Evolutionary conservation across 2,329 filamentous ascomycete species (phyloP).

Genomic region (Fusarium mundagurra): DNA sequence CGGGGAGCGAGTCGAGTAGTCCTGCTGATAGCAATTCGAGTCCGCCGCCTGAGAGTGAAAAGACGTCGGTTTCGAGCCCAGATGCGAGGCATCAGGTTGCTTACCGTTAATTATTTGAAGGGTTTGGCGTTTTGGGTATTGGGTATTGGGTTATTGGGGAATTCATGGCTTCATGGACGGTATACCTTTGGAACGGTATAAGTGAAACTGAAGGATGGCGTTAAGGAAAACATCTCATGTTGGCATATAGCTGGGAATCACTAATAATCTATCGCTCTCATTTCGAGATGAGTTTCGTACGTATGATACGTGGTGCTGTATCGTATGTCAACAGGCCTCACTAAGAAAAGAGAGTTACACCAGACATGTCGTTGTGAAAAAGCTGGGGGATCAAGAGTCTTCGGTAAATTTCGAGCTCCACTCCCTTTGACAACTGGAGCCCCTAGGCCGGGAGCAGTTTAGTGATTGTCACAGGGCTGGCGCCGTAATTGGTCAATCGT

Average conservation of each 20-base stretch:
- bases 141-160: not conserved
- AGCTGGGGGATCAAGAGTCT: slow-evolving; percentile 21
- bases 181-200: not conserved
- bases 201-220: not conserved
- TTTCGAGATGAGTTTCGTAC: not conserved
- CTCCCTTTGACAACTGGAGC: not conserved
- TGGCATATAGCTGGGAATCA: not conserved
- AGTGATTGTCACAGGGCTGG: not conserved
- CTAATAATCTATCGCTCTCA: not conserved
- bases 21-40: slow-evolving; percentile 22
- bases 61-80: not conserved
- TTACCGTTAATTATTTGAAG: not conserved
- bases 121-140: not conserved
- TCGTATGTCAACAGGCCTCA: not conserved
- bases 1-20: slow-evolving; percentile 24
- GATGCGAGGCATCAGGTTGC: not conserved
- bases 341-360: not conserved
- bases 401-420: slow-evolving; percentile 24
- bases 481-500: not conserved
- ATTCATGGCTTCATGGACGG: not conserved
- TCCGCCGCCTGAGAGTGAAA: slow-evolving; percentile 24
- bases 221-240: not conserved
- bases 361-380: slow-evolving; percentile 29
- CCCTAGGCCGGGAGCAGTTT: not conserved
- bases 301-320: not conserved